Evolutionary conservation across 768 basidiomycete genomes (phyloP).

Genomic region (Russula emetica): DNA sequence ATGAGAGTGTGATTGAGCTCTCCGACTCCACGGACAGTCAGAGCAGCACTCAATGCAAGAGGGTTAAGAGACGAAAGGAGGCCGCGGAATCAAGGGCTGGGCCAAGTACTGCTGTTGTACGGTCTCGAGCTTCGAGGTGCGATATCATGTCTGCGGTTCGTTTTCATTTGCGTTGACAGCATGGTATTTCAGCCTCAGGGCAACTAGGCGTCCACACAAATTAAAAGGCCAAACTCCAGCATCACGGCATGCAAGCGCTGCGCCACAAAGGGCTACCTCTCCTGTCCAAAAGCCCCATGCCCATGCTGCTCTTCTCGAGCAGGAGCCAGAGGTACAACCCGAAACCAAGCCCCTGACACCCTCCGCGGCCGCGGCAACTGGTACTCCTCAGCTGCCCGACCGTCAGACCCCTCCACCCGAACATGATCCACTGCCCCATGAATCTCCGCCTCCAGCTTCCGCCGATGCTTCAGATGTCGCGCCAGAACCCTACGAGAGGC

Average conservation of each 20-base stretch:
- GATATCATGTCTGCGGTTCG: not conserved
- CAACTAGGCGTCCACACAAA: not conserved
- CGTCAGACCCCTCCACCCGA: not conserved
- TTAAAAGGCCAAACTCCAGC: not conserved
- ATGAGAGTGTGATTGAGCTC: slow-evolving; percentile 45
- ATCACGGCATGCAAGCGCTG: not conserved
- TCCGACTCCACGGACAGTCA: slow-evolving; percentile 47
- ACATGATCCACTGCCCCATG: not conserved
- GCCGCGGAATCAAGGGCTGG: not conserved
- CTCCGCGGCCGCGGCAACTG: not conserved
- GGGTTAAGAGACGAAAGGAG: slow-evolving; percentile 8
- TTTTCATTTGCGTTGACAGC: not conserved
- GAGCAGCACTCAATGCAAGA: slow-evolving; percentile 9
- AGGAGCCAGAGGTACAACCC: not conserved
- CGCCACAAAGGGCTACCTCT: not conserved
- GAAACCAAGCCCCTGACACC: not conserved
- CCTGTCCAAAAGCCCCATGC: not conserved
- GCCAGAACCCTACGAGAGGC: slow-evolving; percentile 28
- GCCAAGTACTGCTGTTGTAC: not conserved
- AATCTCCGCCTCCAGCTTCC: not conserved
- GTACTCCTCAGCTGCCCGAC: not conserved
- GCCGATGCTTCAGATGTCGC: not conserved
- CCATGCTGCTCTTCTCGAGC: not conserved
- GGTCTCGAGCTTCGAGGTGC: slow-evolving; percentile 12
- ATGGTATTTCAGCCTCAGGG: not conserved